Evolutionary conservation across 306 rosid genomes (phyloP), one percentile per base, ranked within the genome.

Genomic region (Sophora flavescens): DNA sequence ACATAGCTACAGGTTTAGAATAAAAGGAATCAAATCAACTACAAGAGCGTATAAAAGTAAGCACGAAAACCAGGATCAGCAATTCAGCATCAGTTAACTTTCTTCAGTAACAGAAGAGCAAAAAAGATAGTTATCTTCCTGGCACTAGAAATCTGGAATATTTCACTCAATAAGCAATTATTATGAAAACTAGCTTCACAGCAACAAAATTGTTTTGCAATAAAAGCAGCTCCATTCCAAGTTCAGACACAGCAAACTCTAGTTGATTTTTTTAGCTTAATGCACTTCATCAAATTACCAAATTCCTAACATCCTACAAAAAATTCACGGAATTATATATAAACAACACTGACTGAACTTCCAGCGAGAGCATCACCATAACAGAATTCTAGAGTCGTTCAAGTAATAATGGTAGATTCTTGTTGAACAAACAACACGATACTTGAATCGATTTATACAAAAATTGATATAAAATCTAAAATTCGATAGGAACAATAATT

Each of bases 251-350:
- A 73, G 17, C 0, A 62, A 74, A 14, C 13, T 45, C 30, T 2
- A 41, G 14, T 63, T 53, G 59, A 72, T 72, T 13, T 72, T 17
- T 41, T 35, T 3, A 16, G 18, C 45, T 42, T 47, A 51, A n/a
- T 17, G 12, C 48, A 79, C 36, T n/a, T 18, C 3, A 79, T 42
- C 51, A 16, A 56, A 76, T 14, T 5, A 65, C 18, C 42, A 53
- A 75, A 72, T 14, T 61, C 74, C 75, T 72, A 64, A n/a, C 60
- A 44, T 60, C 42, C 16, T 18, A 45, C 56, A 7, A n/a, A 14
- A 51, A 68, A 17, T 26, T 8, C 48, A 35, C 2, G 14, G n/a
- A n/a, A n/a, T n/a, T n/a, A n/a, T n/a, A n/a, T n/a, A n/a, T n/a
- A n/a, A n/a, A n/a, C n/a, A n/a, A n/a, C n/a, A n/a, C n/a, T n/a